phyloP scores from a whole-genome alignment of 169 alveolate species.

The Besnoitia besnoiti region DNA sequence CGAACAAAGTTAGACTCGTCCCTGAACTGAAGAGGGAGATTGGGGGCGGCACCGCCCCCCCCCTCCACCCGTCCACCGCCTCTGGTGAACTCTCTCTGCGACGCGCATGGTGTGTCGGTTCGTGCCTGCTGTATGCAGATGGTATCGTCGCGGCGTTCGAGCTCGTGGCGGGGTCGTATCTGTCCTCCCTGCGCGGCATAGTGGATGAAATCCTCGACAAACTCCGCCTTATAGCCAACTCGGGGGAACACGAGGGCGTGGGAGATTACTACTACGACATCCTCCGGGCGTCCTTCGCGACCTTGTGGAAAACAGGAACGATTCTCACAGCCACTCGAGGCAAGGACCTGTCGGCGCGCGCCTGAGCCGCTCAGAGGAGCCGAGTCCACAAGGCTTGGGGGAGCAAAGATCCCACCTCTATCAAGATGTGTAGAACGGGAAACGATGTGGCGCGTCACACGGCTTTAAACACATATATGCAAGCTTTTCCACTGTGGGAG shows the following conservation, averaged over 20 bases:
- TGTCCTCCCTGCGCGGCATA: background rate
- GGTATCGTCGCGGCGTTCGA: background rate
- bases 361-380: too few relatives aligned
- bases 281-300: slow-evolving; percentile 6
- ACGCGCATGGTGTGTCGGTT: background rate
- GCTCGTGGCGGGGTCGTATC: background rate
- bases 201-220: background rate
- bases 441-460: too few relatives aligned
- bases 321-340: background rate
- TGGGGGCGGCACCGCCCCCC: too few relatives aligned
- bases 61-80: background rate
- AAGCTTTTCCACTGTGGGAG: too few relatives aligned
- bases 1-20: too few relatives aligned
- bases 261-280: slow-evolving; percentile 19
- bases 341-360: background rate
- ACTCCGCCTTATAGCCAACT: background rate
- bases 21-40: too few relatives aligned
- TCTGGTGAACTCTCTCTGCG: background rate
- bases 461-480: too few relatives aligned
- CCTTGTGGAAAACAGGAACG: background rate
- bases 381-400: too few relatives aligned
- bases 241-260: background rate
- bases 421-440: too few relatives aligned
- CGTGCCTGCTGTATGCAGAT: background rate
- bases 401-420: too few relatives aligned